Evolutionary conservation across 2,329 filamentous ascomycete species (phyloP).

Genomic region (Fusarium sp.): DNA sequence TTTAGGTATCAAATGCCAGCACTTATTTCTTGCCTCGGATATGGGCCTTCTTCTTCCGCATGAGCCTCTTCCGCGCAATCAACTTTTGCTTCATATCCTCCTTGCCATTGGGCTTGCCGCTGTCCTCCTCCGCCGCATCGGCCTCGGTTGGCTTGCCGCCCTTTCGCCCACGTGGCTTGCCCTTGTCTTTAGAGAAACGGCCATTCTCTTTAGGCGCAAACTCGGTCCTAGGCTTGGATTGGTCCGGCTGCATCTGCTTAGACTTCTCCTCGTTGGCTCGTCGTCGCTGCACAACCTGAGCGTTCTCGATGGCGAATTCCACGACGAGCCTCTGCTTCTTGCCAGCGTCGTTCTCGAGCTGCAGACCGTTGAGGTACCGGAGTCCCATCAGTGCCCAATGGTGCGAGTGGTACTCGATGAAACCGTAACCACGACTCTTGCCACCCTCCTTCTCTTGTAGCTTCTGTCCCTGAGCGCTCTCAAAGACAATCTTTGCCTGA

Average conservation of each 20-base stretch:
- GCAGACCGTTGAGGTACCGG: slow-evolving; percentile 88
- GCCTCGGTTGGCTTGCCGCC: slow-evolving; percentile 21
- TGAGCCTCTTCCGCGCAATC: slow-evolving; percentile 85
- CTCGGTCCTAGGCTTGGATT: slow-evolving; percentile 36
- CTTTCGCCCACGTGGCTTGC: slow-evolving; percentile 34
- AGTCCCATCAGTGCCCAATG: slow-evolving; percentile 95
- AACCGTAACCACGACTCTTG: slow-evolving; percentile 94
- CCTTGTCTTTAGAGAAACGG: slow-evolving; percentile 34
- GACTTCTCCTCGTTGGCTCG: slow-evolving; percentile 52
- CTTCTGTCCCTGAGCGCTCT: slow-evolving; percentile 87
- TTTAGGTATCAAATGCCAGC: slow-evolving; percentile 34
- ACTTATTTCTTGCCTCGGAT: slow-evolving; percentile 49
- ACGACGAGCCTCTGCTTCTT: slow-evolving; percentile 92
- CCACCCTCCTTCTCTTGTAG: slow-evolving; percentile 80
- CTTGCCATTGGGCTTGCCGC: slow-evolving; percentile 52
- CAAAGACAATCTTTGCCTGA: slow-evolving; percentile 95
- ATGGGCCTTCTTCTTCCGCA: slow-evolving; percentile 75
- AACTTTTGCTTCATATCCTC: slow-evolving; percentile 74
- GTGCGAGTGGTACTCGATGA: slow-evolving; percentile 96
- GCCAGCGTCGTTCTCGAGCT: slow-evolving; percentile 70
- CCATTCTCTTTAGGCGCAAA: slow-evolving; percentile 29
- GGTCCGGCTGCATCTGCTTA: slow-evolving; percentile 40
- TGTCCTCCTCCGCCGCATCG: slow-evolving; percentile 32
- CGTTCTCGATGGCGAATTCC: slow-evolving; percentile 98
- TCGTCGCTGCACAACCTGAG: slow-evolving; percentile 89